Base-by-base conservation (phyloP, 306 rosid genomes). In the apple (Malus domestica) region DNA sequence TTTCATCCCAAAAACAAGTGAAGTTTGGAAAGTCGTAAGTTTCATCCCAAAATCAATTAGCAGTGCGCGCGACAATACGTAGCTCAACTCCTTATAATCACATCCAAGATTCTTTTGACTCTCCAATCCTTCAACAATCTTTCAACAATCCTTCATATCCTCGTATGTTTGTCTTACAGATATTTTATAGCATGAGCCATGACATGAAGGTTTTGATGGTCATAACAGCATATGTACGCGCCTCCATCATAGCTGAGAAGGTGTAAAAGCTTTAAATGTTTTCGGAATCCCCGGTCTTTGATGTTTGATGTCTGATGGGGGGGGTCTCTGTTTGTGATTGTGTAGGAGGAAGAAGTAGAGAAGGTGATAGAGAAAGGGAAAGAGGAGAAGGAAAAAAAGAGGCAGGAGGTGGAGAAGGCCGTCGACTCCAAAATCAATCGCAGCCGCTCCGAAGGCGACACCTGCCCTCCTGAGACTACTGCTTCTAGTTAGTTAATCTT, bases 261-360 rank as follows among this genome's bases (percentile, higher is more conserved):
- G 18, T 54, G 59, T 12, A 35, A 35, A 35, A 5, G 67, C 67
- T 15, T 12, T 14, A 15, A 27, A 29, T 29, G 19, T 62, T 29
- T 3, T 15, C 20, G 0, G 29, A 23, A 23, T 23, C 22, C 33
- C 1, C 32, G 25, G 16, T 27, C 61, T 13, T 12, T 3, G 2
- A 29, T 32, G 20, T 52, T 71, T 70, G 7, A 30, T 7, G 40
- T 29, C 15, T 1, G 2, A 45, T 68, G 72, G 72, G 19, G 19
- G 23, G 23, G 60, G 15, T 60, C 29, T 74, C 5, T 67, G 7
- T 68, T 32, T 10, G 65, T 15, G 8, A 25, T 60, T 57, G 22
- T 80, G 75, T 74, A 82, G 88, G 78, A 70, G 81, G 87, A 85
- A 32, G 70, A 82, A 80, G 81, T 82, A 51, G 52, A 82, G 23